Percentiles rank a stretch among this genome's conserved stretches.
phyloP scores from a whole-genome alignment of 495 filamentous ascomycete genomes.

The Lophiotrema nucula region DNA sequence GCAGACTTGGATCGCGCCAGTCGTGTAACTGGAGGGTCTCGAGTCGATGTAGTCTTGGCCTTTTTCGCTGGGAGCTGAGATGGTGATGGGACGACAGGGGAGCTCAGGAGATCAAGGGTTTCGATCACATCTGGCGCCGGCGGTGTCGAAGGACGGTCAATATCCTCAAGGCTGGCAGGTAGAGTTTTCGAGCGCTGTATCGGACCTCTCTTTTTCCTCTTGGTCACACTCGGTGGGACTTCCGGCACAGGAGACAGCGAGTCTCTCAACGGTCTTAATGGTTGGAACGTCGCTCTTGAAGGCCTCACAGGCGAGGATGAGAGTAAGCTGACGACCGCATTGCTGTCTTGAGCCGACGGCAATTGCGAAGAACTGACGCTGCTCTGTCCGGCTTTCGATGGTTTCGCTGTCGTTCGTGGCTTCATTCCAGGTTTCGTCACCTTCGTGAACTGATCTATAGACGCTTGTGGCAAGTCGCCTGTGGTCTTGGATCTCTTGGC shows the following conservation, averaged over 20 bases:
- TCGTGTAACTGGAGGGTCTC: not conserved
- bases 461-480: constrained; percentile 12
- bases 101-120: constrained; percentile 15
- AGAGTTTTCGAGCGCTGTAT: constrained; percentile 28
- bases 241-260: constrained; percentile 8
- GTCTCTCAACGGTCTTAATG: constrained; percentile 1
- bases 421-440: constrained; percentile 35
- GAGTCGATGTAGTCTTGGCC: constrained; percentile 2
- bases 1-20: not conserved
- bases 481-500: constrained; percentile 21
- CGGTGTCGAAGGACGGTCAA: constrained; percentile 16
- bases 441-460: constrained; percentile 29
- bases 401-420: not conserved
- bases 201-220: constrained; percentile 11
- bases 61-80: constrained; percentile 21
- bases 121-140: constrained; percentile 1
- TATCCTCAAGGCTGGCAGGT: not conserved
- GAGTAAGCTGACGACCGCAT: constrained; percentile 10
- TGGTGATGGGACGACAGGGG: constrained; percentile 13
- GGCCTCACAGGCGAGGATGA: constrained; percentile 22
- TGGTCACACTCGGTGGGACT: constrained; percentile 20
- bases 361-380: not conserved
- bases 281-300: not conserved
- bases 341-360: not conserved
- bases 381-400: not conserved